phyloP scores from a whole-genome alignment of 192 early-diverging fungal species.

The Coemansia sp. region DNA sequence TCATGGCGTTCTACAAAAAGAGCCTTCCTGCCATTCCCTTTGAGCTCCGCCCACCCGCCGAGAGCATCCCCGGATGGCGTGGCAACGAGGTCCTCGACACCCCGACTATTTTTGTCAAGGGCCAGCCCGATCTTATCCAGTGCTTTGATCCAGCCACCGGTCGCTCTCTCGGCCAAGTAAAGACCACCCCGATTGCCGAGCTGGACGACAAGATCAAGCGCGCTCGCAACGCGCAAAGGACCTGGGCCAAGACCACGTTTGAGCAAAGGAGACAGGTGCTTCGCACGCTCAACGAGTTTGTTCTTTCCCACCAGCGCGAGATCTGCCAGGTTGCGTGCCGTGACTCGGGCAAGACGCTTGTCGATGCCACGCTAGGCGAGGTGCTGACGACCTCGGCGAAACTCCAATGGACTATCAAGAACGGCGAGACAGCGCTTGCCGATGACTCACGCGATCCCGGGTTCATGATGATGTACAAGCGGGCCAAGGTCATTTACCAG shows the following conservation, averaged over 20 bases:
- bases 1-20: constrained; percentile 10
- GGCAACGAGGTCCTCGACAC: constrained; percentile 20
- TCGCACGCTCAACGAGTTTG: constrained; percentile 68
- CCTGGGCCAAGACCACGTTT: constrained; percentile 71
- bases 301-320: constrained; percentile 69
- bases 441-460: constrained; percentile 68
- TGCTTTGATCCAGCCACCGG: constrained; percentile 89
- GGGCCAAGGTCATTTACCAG: constrained; percentile 72
- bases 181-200: constrained; percentile 58
- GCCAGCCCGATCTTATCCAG: constrained; percentile 56
- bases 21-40: constrained; percentile 34
- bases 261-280: constrained; percentile 72
- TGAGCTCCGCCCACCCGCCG: constrained; percentile 36
- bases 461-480: constrained; percentile 74
- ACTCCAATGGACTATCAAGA: constrained; percentile 74
- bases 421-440: constrained; percentile 70
- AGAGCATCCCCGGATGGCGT: constrained; percentile 44
- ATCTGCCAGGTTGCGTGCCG: constrained; percentile 72
- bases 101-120: constrained; percentile 31
- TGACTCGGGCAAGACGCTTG: constrained; percentile 79
- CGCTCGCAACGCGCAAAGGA: constrained; percentile 64
- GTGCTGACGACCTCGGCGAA: constrained; percentile 77
- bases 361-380: constrained; percentile 84
- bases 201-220: constrained; percentile 58
- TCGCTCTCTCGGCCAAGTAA: constrained; percentile 64